phyloP scores from a whole-genome alignment of 495 filamentous ascomycete species.

The Gamarada debralockiae region DNA sequence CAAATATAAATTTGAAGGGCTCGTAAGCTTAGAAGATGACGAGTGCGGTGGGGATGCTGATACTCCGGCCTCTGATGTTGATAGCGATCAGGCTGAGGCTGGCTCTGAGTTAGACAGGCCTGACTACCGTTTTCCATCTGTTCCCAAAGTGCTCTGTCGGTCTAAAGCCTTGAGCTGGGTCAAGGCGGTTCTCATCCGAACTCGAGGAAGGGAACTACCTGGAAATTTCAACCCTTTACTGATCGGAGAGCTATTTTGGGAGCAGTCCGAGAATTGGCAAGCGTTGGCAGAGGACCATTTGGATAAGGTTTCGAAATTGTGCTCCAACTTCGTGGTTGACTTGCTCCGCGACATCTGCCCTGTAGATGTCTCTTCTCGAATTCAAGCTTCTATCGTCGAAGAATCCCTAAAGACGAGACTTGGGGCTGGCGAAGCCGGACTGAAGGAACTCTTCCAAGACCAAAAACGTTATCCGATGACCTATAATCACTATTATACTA shows the following conservation, averaged over 20 bases:
- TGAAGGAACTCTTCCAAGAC: constrained; percentile 31
- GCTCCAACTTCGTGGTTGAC: neutral
- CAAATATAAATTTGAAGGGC: neutral
- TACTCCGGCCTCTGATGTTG: no score
- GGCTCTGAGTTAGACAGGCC: no score
- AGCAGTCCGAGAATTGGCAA: constrained; percentile 39
- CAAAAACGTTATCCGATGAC: constrained; percentile 44
- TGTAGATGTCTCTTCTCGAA: neutral
- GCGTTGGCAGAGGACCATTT: constrained; percentile 25
- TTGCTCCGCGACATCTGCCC: neutral
- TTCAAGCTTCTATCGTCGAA: neutral
- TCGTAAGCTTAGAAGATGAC: neutral
- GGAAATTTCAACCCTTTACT: constrained; percentile 40
- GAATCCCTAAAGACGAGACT: neutral
- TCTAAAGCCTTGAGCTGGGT: neutral
- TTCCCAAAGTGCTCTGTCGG: neutral
- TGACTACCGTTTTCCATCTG: no score
- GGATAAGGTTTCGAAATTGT: neutral
- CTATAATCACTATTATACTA: constrained; percentile 53
- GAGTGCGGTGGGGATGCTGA: neutral
- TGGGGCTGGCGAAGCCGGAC: neutral
- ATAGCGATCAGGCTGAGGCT: no score
- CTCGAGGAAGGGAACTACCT: constrained; percentile 35
- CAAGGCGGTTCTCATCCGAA: neutral
- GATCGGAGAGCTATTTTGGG: constrained; percentile 37